phyloP scores from a whole-genome alignment of 768 basidiomycete species.

The Boletus subcaerulescens region DNA sequence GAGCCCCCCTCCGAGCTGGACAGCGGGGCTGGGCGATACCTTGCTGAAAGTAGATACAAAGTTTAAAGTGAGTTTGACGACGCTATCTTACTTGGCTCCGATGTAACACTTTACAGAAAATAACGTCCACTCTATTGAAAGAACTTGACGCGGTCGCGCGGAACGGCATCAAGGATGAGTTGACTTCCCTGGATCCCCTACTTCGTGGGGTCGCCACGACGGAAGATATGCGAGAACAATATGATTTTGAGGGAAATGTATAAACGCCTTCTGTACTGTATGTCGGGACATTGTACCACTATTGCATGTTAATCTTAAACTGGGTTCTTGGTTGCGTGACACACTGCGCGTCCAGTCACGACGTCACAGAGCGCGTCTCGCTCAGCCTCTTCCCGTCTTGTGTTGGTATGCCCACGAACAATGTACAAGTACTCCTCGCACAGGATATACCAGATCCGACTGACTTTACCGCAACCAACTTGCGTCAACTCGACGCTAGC shows the following conservation, averaged over 20 bases:
- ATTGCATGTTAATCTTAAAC: conserved; percentile 7
- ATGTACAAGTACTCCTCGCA: conserved; percentile 28
- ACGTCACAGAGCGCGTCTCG: conserved; percentile 15
- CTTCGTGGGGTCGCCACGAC: conserved; percentile 53
- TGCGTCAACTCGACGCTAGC: conserved; percentile 60
- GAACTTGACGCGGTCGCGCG: conserved; percentile 83
- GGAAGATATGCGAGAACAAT: conserved; percentile 39
- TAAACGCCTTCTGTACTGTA: conserved; percentile 16
- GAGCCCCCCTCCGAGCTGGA: conserved; percentile 62
- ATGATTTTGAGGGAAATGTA: conserved; percentile 42
- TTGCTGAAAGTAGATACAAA: conserved; percentile 79
- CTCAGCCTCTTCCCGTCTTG: neutral
- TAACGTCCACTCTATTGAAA: conserved; percentile 73
- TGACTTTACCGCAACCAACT: conserved; percentile 64
- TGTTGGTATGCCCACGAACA: conserved; percentile 27
- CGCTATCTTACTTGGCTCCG: neutral
- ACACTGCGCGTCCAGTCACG: conserved; percentile 22
- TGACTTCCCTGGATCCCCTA: conserved; percentile 77
- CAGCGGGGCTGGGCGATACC: conserved; percentile 61
- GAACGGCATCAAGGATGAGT: conserved; percentile 76
- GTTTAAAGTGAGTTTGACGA: conserved; percentile 61
- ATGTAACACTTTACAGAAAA: conserved; percentile 58
- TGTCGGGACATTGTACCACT: conserved; percentile 25
- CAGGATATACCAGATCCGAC: conserved; percentile 57
- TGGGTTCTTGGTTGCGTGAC: conserved; percentile 17